These are phyloP conservation scores for Aotearoamyces nothofagi DNA, from an alignment of 2,329 filamentous ascomycete species.

Conservation along the genomic window DNA sequence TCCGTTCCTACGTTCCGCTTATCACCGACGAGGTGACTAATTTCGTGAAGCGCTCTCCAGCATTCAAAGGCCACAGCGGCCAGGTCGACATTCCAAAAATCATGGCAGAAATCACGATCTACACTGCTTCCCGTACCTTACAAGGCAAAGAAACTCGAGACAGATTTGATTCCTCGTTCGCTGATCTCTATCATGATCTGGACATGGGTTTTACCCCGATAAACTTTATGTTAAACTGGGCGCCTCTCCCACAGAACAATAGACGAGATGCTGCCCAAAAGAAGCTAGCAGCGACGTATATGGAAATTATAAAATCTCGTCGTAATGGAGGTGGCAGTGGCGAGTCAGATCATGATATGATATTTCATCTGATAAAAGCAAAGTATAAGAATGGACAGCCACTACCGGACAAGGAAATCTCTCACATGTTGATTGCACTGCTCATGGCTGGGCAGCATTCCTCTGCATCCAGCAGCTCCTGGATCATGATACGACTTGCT, in stretches of 20 bases:
- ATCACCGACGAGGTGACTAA: conserved; percentile 60
- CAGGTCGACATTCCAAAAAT: conserved; percentile 56
- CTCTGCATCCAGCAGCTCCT: conserved; percentile 68
- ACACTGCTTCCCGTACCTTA: conserved; percentile 72
- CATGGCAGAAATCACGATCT: conserved; percentile 80
- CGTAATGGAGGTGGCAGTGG: conserved; percentile 29
- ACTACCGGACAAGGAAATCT: conserved; percentile 72
- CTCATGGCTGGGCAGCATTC: conserved; percentile 89
- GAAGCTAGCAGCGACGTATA: conserved; percentile 70
- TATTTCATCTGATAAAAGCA: conserved; percentile 79
- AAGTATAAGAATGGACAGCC: conserved; percentile 68
- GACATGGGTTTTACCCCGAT: conserved; percentile 82
- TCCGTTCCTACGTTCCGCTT: conserved; percentile 62
- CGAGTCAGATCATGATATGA: conserved; percentile 58
- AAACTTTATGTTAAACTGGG: conserved; percentile 85
- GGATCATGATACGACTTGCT: conserved; percentile 73
- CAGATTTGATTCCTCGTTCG: conserved; percentile 67
- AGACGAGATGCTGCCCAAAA: conserved; percentile 65
- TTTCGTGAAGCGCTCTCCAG: conserved; percentile 53
- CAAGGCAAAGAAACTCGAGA: conserved; percentile 73
- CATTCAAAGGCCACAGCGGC: conserved; percentile 54
- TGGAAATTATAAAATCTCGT: conserved; percentile 64
- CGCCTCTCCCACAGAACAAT: conserved; percentile 76
- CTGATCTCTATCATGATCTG: conserved; percentile 72
- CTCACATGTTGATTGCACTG: conserved; percentile 87